Percentiles rank a stretch among this genome's conserved stretches.
Evolutionary conservation across 805 yeast species (phyloP).

Genomic region (Saccharomycopsis schoenii): DNA sequence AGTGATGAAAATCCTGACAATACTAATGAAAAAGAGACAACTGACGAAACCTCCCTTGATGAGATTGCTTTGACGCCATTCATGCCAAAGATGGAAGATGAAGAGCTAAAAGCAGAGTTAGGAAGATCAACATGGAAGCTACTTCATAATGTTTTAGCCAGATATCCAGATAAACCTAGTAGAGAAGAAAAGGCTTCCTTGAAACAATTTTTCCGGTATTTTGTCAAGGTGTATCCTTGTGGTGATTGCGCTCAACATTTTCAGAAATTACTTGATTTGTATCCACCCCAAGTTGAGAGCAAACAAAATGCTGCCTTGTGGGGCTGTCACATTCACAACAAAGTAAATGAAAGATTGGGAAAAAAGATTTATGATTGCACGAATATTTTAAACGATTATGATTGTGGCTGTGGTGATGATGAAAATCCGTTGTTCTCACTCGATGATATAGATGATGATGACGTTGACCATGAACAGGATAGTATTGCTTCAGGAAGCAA

Average conservation of each 20-base stretch:
- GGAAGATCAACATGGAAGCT: slow-evolving; percentile 89
- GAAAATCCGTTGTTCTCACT: slow-evolving; percentile 30
- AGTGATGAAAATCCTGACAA: too few relatives aligned
- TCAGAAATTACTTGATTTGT: slow-evolving; percentile 51
- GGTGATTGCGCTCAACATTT: slow-evolving; percentile 96
- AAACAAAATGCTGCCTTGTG: slow-evolving; percentile 81
- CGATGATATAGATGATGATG: slow-evolving; percentile 28
- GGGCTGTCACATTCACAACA: slow-evolving; percentile 92
- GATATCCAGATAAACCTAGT: slow-evolving; percentile 81
- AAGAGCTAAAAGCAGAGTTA: slow-evolving; percentile 55
- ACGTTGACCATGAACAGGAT: slow-evolving; percentile 1
- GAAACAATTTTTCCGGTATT: slow-evolving; percentile 52
- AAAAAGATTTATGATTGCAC: slow-evolving; percentile 79
- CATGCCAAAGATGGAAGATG: slow-evolving; percentile 93
- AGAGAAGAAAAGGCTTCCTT: slow-evolving; percentile 54
- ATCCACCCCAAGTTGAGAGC: slow-evolving; percentile 76
- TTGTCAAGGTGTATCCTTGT: slow-evolving; percentile 92
- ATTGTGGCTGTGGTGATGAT: slow-evolving; percentile 88
- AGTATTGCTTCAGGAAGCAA: not conserved
- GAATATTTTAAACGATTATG: slow-evolving; percentile 78
- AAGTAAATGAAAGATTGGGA: slow-evolving; percentile 63
- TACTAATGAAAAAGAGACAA: not conserved
- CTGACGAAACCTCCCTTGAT: not conserved
- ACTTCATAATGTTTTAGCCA: slow-evolving; percentile 83
- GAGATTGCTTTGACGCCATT: slow-evolving; percentile 34